A percentile compares a stretch with the other conserved stretches of the same genome.
These are phyloP conservation scores for Pseudoscleropodium purum DNA, from an alignment of 225 moss, liverwort and hornwort genomes.

Conservation along the genomic window DNA sequence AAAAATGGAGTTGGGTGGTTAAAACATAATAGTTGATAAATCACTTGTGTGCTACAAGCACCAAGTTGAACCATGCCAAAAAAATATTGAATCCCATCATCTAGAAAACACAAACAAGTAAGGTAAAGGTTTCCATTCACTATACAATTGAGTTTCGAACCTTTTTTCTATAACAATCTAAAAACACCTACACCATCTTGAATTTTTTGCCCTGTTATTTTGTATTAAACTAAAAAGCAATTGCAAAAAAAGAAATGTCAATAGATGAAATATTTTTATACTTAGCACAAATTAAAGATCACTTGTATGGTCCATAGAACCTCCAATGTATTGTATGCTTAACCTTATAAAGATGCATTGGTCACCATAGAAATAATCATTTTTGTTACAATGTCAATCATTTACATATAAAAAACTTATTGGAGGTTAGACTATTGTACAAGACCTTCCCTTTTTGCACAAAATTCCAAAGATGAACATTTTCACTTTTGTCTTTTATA, in stretches of 20 bases:
- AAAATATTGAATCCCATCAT: not conserved
- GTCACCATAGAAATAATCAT: not conserved
- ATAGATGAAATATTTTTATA: not conserved
- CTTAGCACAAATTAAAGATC: not conserved
- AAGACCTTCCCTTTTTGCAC: not conserved
- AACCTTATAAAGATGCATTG: fast-evolving
- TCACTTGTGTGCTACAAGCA: too few relatives aligned
- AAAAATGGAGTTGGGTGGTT: not conserved
- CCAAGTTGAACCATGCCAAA: not conserved
- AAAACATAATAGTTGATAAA: not conserved
- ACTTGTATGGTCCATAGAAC: fast-evolving
- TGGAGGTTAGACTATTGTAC: not conserved
- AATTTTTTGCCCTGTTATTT: not conserved
- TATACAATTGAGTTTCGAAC: fast-evolving
- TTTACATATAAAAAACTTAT: not conserved
- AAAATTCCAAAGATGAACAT: not conserved
- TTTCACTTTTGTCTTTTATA: fast-evolving
- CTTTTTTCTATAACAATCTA: not conserved
- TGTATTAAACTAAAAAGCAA: too few relatives aligned
- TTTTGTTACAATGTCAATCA: not conserved
- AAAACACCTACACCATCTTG: not conserved
- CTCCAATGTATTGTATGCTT: not conserved
- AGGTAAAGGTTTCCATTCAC: not conserved
- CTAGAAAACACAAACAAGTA: not conserved
- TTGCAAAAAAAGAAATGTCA: not conserved